These are phyloP conservation scores for Schrenkiella parvula DNA, from an alignment of 345 rosid species.

Conservation along the genomic window DNA sequence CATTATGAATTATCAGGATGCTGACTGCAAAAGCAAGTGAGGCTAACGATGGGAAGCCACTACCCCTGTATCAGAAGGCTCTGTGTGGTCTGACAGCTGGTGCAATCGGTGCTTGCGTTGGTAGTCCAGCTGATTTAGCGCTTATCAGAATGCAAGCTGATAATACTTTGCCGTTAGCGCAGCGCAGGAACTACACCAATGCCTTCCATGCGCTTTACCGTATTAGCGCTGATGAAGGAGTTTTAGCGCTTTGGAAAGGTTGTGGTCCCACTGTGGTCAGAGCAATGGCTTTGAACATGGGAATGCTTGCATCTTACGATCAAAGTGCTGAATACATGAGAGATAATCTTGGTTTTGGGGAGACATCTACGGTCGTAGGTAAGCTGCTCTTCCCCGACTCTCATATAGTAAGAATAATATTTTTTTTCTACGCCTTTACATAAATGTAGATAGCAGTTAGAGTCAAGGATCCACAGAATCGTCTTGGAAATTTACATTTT, in stretches of 20 bases:
- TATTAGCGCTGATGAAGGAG: conserved; percentile 79
- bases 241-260: conserved; percentile 98
- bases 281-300: conserved; percentile 99
- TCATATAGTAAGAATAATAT: background rate
- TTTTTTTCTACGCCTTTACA: background rate
- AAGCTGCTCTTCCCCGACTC: background rate
- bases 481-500: background rate
- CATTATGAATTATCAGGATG: conserved; percentile 44
- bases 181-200: conserved; percentile 83
- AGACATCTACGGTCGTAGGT: conserved; percentile 65
- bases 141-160: conserved; percentile 99
- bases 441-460: background rate
- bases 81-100: conserved; percentile 98
- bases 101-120: conserved; percentile 90
- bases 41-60: conserved; percentile 94
- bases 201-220: conserved; percentile 97
- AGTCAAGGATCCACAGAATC: background rate
- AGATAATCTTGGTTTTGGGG: conserved; percentile 74
- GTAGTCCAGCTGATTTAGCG: conserved; percentile 95
- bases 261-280: conserved; percentile 99
- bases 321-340: conserved; percentile 89
- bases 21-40: conserved; percentile 80
- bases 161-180: conserved; percentile 85
- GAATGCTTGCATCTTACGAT: conserved; percentile 99
- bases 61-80: conserved; percentile 97